A percentile compares a stretch with the other conserved stretches of the same genome.
These are phyloP conservation scores for Eucalyptus sp. DNA, from an alignment of 345 rosid species.

Conservation along the genomic window DNA sequence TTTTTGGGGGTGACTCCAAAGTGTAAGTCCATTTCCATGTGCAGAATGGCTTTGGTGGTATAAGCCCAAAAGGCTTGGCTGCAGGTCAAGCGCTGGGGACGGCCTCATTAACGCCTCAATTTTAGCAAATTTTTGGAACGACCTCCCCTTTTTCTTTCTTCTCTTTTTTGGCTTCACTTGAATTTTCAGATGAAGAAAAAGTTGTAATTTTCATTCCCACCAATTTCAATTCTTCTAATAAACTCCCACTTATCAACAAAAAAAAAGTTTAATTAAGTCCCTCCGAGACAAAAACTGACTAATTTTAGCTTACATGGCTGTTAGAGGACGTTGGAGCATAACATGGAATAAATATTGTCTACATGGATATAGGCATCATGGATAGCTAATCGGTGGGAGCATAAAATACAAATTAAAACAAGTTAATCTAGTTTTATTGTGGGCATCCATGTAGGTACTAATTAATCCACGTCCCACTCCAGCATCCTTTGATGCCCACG, in stretches of 20 bases:
- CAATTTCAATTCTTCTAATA: neutral
- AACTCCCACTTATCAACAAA: neutral
- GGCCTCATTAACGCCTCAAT: neutral
- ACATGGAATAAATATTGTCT: neutral
- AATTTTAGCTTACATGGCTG: neutral
- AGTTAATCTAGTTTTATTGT: neutral
- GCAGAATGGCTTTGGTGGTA: neutral
- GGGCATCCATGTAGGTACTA: neutral
- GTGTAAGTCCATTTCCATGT: neutral
- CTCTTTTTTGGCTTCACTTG: neutral
- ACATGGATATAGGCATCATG: neutral
- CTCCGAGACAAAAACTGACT: neutral
- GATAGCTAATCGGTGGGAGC: neutral
- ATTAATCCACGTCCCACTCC: neutral
- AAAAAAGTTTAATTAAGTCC: neutral
- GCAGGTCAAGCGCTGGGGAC: neutral
- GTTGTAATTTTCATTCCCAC: neutral
- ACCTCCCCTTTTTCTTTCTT: neutral
- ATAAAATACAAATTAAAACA: neutral
- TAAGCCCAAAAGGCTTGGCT: neutral
- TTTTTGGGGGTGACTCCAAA: neutral
- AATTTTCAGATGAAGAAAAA: neutral
- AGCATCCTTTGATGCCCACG: rapidly evolving
- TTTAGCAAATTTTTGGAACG: neutral
- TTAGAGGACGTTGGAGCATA: neutral